Evolutionary conservation across 306 rosid genomes (phyloP).

Genomic region (Geum urbanum): DNA sequence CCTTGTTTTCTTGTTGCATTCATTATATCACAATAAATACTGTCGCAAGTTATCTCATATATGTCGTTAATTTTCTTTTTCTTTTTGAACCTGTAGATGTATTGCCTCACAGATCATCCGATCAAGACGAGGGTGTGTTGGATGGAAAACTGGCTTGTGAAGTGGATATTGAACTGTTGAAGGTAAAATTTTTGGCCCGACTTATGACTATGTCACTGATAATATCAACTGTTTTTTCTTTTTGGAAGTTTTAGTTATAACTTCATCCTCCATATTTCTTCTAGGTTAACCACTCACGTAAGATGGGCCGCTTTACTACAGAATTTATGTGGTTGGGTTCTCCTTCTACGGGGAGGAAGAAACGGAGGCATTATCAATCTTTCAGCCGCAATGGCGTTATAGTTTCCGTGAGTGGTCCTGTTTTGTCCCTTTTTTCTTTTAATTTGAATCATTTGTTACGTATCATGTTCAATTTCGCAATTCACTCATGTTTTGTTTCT

Average conservation of each 20-base stretch:
- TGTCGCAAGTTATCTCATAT: background rate
- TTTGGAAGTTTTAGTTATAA: background rate
- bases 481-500: conserved; percentile 16
- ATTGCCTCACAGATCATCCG: conserved; percentile 8
- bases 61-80: background rate
- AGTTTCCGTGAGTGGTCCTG: conserved; percentile 54
- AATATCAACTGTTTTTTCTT: background rate
- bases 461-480: background rate
- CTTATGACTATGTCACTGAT: background rate
- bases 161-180: conserved; percentile 27
- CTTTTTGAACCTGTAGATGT: conserved; percentile 35
- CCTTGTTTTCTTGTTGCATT: background rate
- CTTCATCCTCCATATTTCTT: background rate
- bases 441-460: background rate
- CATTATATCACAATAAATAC: background rate
- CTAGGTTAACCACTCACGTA: conserved; percentile 45
- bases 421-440: background rate
- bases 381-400: conserved; percentile 56
- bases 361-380: conserved; percentile 59
- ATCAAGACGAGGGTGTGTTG: conserved; percentile 17
- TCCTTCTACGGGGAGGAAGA: conserved; percentile 59
- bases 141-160: conserved; percentile 30
- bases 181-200: conserved; percentile 42
- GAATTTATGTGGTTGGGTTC: conserved; percentile 70
- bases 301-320: conserved; percentile 22